Percentiles rank a stretch among this genome's conserved stretches.
phyloP scores from a whole-genome alignment of 2,329 filamentous ascomycete species.

The Sporothrix globosa region DNA sequence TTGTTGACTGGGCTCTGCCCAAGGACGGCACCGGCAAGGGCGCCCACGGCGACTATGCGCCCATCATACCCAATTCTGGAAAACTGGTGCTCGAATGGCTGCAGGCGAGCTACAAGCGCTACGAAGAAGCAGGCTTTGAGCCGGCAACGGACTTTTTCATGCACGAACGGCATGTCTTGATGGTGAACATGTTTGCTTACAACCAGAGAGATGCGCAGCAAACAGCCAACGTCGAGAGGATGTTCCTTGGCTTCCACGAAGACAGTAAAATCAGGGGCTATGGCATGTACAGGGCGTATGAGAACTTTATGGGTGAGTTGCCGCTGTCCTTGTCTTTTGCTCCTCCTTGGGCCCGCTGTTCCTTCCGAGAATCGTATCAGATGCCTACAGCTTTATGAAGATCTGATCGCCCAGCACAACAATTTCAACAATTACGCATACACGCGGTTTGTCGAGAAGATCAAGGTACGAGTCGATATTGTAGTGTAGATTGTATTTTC shows the following conservation, averaged over 20 bases:
- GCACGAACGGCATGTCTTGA: conserved; percentile 16
- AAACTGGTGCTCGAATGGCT: conserved; percentile 10
- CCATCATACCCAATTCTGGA: conserved; percentile 17
- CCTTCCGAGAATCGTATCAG: too few relatives aligned
- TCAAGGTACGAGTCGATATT: neutral
- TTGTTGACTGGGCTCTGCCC: conserved; percentile 12
- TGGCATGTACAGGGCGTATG: conserved; percentile 2
- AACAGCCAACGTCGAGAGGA: conserved; percentile 3
- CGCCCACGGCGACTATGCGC: conserved; percentile 19
- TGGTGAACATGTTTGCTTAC: conserved; percentile 21
- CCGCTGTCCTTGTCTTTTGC: too few relatives aligned
- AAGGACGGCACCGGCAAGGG: conserved; percentile 5
- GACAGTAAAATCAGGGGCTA: neutral
- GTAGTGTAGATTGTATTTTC: too few relatives aligned
- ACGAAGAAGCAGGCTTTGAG: conserved; percentile 2
- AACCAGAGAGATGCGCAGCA: neutral
- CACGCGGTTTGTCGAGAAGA: conserved; percentile 12
- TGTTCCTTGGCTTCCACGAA: conserved; percentile 21
- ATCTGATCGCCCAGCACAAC: neutral
- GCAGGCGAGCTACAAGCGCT: conserved; percentile 21
- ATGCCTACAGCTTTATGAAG: neutral
- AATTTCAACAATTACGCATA: conserved; percentile 7
- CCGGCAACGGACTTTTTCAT: conserved; percentile 20
- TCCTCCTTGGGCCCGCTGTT: too few relatives aligned
- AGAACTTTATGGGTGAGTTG: conserved; percentile 5